Percentiles rank a stretch among this genome's conserved stretches.
Evolutionary conservation across 2,329 filamentous ascomycete genomes (phyloP).

Genomic region (Neonectria faginata): DNA sequence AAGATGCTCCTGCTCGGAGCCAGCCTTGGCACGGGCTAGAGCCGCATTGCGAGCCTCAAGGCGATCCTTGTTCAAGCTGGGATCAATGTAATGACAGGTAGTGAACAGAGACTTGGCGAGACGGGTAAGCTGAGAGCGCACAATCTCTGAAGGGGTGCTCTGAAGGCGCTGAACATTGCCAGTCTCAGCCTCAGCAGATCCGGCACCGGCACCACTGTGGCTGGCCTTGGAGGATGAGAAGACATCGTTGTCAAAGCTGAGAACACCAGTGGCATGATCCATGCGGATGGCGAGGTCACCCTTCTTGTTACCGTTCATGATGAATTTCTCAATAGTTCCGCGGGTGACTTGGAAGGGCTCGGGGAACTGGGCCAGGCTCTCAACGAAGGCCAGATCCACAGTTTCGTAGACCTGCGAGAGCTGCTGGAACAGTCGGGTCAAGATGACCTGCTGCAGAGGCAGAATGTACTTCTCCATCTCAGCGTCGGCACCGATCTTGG

Average conservation of each 20-base stretch:
- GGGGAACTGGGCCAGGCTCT: conserved; percentile 93
- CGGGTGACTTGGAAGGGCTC: conserved; percentile 94
- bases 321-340: conserved; percentile 98
- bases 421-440: conserved; percentile 98
- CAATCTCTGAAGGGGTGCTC: conserved; percentile 97
- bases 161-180: conserved; percentile 93
- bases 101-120: conserved; percentile 91
- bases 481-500: conserved; percentile 90
- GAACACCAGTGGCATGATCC: conserved; percentile 92
- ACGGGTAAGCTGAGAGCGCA: conserved; percentile 92
- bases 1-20: conserved; percentile 90
- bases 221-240: conserved; percentile 97
- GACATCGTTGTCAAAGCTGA: conserved; percentile 98
- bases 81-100: conserved; percentile 96
- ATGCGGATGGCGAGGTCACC: conserved; percentile 96
- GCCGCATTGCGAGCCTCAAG: conserved; percentile 83
- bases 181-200: conserved; percentile 87
- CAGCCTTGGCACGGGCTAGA: conserved; percentile 83
- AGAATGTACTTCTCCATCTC: conserved; percentile 98
- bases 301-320: conserved; percentile 99
- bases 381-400: conserved; percentile 92
- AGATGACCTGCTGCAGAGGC: conserved; percentile 97
- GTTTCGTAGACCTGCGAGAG: conserved; percentile 99
- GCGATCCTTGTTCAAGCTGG: conserved; percentile 85
- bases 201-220: conserved; percentile 83